phyloP scores from a whole-genome alignment of 148 eudicot genomes.

The Camellia japonica region DNA sequence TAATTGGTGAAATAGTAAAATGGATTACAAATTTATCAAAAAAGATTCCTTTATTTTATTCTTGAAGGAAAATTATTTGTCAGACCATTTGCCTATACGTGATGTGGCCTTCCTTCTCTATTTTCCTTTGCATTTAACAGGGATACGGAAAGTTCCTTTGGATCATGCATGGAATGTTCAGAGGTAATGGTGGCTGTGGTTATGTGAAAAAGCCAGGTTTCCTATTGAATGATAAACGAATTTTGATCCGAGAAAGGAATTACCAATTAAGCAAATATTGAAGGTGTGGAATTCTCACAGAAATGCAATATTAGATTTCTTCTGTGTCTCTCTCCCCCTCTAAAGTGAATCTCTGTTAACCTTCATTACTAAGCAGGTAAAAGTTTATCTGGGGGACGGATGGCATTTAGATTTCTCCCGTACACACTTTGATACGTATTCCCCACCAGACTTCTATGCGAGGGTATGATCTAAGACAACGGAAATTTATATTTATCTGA shows the following conservation, averaged over 20 bases:
- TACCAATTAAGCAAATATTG: slow-evolving; percentile 37
- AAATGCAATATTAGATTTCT: not conserved
- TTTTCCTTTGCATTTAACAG: slow-evolving; percentile 22
- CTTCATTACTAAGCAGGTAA: slow-evolving; percentile 36
- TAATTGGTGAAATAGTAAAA: not conserved
- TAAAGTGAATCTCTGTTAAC: slow-evolving; percentile 6
- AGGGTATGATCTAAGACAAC: slow-evolving; percentile 28
- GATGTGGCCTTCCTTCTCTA: not conserved
- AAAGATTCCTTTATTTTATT: not conserved
- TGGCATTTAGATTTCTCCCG: slow-evolving; percentile 58
- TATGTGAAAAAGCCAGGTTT: slow-evolving; percentile 67
- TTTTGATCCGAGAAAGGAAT: slow-evolving; percentile 28
- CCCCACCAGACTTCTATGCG: slow-evolving; percentile 76
- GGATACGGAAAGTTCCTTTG: slow-evolving; percentile 58
- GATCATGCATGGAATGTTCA: slow-evolving; percentile 77
- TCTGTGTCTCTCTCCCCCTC: not conserved
- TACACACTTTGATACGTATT: slow-evolving; percentile 49
- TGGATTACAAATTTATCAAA: not conserved
- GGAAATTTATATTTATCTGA: too few relatives aligned
- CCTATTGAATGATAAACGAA: slow-evolving; percentile 29
- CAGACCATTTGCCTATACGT: not conserved
- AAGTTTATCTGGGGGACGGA: slow-evolving; percentile 63
- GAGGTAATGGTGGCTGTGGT: slow-evolving; percentile 77
- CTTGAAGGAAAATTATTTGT: not conserved
- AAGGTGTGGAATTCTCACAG: slow-evolving; percentile 37